These are phyloP conservation scores for Corrigiola litoralis DNA, from an alignment of 179 eudicot species.

Conservation along the genomic window DNA sequence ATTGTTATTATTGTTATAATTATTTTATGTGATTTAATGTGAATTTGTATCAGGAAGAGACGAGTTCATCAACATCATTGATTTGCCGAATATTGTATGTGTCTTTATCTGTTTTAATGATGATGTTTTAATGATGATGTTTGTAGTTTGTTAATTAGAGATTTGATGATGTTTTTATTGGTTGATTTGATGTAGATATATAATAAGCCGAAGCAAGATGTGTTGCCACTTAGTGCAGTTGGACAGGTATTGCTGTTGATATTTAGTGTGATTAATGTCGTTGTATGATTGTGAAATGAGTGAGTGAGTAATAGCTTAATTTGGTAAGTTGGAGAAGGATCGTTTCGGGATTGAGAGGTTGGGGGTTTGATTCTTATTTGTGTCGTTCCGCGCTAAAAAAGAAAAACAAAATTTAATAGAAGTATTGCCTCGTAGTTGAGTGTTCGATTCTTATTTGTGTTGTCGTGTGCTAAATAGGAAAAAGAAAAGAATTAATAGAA, in stretches of 20 bases:
- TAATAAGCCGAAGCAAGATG: slow-evolving; percentile 51
- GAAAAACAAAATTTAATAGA: no score
- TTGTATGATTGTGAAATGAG: neutral
- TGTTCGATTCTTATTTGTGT: no score
- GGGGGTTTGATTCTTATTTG: no score
- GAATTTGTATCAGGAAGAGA: slow-evolving; percentile 40
- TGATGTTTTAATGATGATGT: neutral
- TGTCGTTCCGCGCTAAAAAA: no score
- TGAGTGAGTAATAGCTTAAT: slow-evolving; percentile 8
- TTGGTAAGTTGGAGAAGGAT: no score
- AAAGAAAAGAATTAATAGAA: no score
- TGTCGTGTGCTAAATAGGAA: no score
- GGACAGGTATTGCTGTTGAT: slow-evolving; percentile 44
- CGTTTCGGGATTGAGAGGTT: no score
- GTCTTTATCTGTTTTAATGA: neutral
- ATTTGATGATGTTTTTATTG: neutral
- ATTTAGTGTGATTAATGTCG: neutral
- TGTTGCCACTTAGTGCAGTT: slow-evolving; percentile 41
- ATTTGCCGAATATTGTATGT: slow-evolving; percentile 66
- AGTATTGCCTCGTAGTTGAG: no score
- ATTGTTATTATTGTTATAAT: neutral
- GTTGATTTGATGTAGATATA: slow-evolving; percentile 26
- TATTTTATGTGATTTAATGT: neutral
- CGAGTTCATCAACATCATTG: slow-evolving; percentile 52
- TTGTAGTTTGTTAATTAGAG: neutral